These are phyloP conservation scores for Cladosporium sp. DNA, from an alignment of 2,329 filamentous ascomycete genomes.

Conservation along the genomic window DNA sequence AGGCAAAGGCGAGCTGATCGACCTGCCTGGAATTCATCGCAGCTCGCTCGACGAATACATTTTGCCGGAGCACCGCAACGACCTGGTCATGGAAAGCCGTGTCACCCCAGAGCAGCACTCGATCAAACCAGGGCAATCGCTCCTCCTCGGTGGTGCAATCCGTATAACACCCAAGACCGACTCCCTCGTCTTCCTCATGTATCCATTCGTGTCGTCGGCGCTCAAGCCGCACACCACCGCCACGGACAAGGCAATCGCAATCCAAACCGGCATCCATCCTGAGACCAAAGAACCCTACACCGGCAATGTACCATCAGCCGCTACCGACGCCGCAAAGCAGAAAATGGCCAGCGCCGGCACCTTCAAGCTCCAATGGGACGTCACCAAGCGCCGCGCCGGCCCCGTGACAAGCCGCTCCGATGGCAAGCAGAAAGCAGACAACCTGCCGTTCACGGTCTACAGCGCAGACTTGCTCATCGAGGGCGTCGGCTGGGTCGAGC, in stretches of 20 bases:
- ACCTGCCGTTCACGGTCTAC: slow-evolving; percentile 76
- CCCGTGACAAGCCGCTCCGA: slow-evolving; percentile 65
- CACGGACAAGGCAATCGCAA: slow-evolving; percentile 74
- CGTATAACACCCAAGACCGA: slow-evolving; percentile 75
- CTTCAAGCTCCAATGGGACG: slow-evolving; percentile 75
- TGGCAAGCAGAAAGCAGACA: slow-evolving; percentile 63
- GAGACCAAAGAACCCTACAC: slow-evolving; percentile 56
- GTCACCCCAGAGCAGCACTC: slow-evolving; percentile 70
- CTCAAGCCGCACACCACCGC: slow-evolving; percentile 73
- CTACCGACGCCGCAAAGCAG: slow-evolving; percentile 38
- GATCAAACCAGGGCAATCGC: slow-evolving; percentile 73
- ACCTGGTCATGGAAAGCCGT: slow-evolving; percentile 76
- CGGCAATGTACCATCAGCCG: slow-evolving; percentile 62
- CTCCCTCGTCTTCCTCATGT: slow-evolving; percentile 69
- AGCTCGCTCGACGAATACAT: slow-evolving; percentile 72
- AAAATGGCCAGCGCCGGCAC: slow-evolving; percentile 64
- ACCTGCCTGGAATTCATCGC: slow-evolving; percentile 81
- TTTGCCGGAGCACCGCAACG: slow-evolving; percentile 61
- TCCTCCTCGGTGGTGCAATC: slow-evolving; percentile 78
- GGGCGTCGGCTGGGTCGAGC: slow-evolving; percentile 89
- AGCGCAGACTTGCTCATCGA: slow-evolving; percentile 85
- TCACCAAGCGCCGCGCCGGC: slow-evolving; percentile 76
- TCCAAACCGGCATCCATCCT: slow-evolving; percentile 55
- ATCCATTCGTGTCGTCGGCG: slow-evolving; percentile 71
- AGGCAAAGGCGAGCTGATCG: slow-evolving; percentile 85